These are phyloP conservation scores for Axilococcus clingmanii DNA, from an alignment of 139 green algal genomes.

Conservation along the genomic window DNA sequence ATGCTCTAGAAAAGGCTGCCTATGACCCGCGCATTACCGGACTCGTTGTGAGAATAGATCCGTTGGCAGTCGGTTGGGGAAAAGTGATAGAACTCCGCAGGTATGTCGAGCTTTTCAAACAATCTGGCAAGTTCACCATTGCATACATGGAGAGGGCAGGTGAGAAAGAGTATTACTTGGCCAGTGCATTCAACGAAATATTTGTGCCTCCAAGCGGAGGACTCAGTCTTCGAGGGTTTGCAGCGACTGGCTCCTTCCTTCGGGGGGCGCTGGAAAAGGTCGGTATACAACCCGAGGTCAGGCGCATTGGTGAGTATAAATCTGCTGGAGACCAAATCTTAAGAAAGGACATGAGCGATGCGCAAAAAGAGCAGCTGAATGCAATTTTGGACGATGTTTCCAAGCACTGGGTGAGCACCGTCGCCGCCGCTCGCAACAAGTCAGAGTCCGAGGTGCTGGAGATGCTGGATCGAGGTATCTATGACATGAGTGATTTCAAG, in stretches of 20 bases:
- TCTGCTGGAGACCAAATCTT: conserved; percentile 85
- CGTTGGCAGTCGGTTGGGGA: conserved; percentile 51
- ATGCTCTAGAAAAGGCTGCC: conserved; percentile 75
- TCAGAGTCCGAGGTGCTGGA: conserved; percentile 45
- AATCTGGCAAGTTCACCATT: conserved; percentile 76
- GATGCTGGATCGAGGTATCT: conserved; percentile 69
- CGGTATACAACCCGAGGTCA: conserved; percentile 79
- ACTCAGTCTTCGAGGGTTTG: conserved; percentile 71
- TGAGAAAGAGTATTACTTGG: conserved; percentile 92
- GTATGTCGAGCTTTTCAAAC: conserved; percentile 61
- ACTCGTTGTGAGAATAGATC: conserved; percentile 75
- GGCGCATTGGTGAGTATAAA: conserved; percentile 73
- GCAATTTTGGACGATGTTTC: conserved; percentile 84
- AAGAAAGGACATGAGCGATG: conserved; percentile 67
- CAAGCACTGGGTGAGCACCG: conserved; percentile 45
- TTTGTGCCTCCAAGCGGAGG: conserved; percentile 71
- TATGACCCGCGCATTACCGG: conserved; percentile 72
- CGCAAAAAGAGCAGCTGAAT: conserved; percentile 72
- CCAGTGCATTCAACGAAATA: conserved; percentile 68
- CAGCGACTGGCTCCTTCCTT: conserved; percentile 72
- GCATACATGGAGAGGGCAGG: conserved; percentile 73
- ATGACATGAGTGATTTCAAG: conserved; percentile 50
- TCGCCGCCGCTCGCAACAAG: conserved; percentile 57
- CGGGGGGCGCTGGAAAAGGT: conserved; percentile 86
- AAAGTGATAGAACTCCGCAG: conserved; percentile 67